Evolutionary conservation across 2,329 filamentous ascomycete species (phyloP), one percentile per base, ranked within the genome.

Genomic region (Trichothecium roseum): DNA sequence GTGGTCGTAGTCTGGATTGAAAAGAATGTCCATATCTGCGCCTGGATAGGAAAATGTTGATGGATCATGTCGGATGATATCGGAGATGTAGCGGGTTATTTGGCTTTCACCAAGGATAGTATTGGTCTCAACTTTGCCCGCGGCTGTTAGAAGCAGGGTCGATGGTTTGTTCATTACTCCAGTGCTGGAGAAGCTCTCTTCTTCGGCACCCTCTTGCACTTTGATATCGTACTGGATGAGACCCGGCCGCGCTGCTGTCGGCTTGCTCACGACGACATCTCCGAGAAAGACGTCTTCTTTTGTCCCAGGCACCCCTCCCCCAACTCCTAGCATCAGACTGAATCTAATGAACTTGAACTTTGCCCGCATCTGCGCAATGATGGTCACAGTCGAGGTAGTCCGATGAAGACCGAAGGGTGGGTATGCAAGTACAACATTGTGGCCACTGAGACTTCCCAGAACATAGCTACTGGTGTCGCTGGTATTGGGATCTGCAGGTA

Each of bases 381-480:
- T 50, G 0, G 31, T 37, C 12, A 53, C 43, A 9, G 57, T 55
- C 7, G 52, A 49, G 8, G 32, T 41, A 17, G 34, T 52, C 3
- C 56, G 56, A 20, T 48, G 49, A 24, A 47, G 42, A 1, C 56
- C 54, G n/a, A 46, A 40, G 4, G 57, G 56, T 2, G 59, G 35
- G 32, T 42, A 42, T 1, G 47, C 50, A 18, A 59, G 45, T 10
- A 56, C 49, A 14, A 56, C 47, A 24, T 53, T 53, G 32, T 58
- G 54, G 2, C 32, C 32, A 1, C 46, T 41, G 18, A 59, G 47
- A 5, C 34, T 33, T 9, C 35, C 35, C 8, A 36, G 18, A 18
- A 13, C 24, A 13, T 36, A 36, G 34, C 8, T 12, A 27, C 12
- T 29, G 2, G 7, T 13, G 18, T 35, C 34, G 27, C n/a, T n/a